Evolutionary conservation across 169 alveolate species (phyloP), one percentile per base, ranked within the genome.

Genomic region (Eimeria brunetti): DNA sequence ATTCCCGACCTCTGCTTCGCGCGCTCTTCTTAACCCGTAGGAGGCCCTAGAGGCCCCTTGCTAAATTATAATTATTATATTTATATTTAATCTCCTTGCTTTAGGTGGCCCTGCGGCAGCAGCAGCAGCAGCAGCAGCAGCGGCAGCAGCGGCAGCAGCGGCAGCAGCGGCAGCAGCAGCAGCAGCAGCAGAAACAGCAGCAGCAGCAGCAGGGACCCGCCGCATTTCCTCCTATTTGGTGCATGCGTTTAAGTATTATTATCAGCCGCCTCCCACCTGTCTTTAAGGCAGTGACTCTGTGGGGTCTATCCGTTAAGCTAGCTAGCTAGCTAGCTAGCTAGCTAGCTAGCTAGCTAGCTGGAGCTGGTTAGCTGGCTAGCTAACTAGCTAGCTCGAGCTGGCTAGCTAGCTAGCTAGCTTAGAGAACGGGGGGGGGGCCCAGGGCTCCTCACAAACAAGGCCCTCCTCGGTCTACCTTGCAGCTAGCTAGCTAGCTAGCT

Each of bases 21-120:
- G 84, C 84, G 84, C 84, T 73, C 84, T 73, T 73, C 84, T 27
- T 33, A 27, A 44, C 84, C 53, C 51, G 33, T n/a, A 73, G 84
- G 84, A 73, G 84, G 84, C 84, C 84, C 84, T 49, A 33, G 84
- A 73, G 84, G 84, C 84, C 84, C 84, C 84, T 73, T 27, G 30
- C 56, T 20, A 36, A n/a, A n/a, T n/a, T n/a, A n/a, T n/a, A n/a
- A n/a, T n/a, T n/a, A n/a, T n/a, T n/a, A n/a, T n/a, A n/a, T n/a
- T n/a, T n/a, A n/a, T n/a, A n/a, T n/a, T n/a, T 12, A 33, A n/a
- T 33, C n/a, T 30, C 30, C 53, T 33, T 67, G 84, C 46, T 73
- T 73, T 49, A 73, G 84, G 84, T 73, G 84, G 30, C 58, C 84
- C 84, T 73, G 56, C 56, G 30, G 22, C 53, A 33, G 84, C 53